A percentile compares a stretch with the other conserved stretches of the same genome.
These are phyloP conservation scores for Lepidium aucheri DNA, from an alignment of 345 rosid species.

Conservation along the genomic window DNA sequence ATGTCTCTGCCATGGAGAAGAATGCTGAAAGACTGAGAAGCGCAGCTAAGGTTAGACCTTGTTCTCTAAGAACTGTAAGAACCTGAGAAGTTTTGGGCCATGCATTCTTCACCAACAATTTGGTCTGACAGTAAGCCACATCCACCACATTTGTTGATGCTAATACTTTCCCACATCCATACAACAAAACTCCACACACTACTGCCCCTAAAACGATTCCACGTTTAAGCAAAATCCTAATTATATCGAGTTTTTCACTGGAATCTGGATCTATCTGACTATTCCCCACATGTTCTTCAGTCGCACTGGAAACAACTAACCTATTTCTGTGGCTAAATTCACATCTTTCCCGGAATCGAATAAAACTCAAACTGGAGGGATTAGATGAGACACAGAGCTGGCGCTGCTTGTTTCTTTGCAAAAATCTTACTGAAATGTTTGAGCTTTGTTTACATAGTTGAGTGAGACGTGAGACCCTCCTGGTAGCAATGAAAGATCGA, in stretches of 20 bases:
- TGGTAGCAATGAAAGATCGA: slow-evolving; percentile 18
- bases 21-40: slow-evolving; percentile 67
- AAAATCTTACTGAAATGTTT: slow-evolving; percentile 1
- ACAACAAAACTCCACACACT: slow-evolving; percentile 40
- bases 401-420: neutral
- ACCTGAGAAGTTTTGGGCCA: slow-evolving; percentile 62
- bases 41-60: slow-evolving; percentile 53
- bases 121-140: slow-evolving; percentile 46
- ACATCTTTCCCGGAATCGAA: neutral
- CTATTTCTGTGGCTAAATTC: slow-evolving; percentile 1
- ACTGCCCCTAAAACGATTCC: slow-evolving; percentile 49
- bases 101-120: slow-evolving; percentile 41
- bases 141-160: slow-evolving; percentile 48
- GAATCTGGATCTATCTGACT: slow-evolving; percentile 1
- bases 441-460: slow-evolving; percentile 11
- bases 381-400: slow-evolving; percentile 14
- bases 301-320: slow-evolving; percentile 4
- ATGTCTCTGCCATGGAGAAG: slow-evolving; percentile 87
- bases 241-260: slow-evolving; percentile 14
- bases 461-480: slow-evolving; percentile 17
- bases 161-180: slow-evolving; percentile 48
- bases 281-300: neutral
- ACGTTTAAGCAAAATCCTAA: slow-evolving; percentile 33
- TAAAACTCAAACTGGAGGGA: neutral
- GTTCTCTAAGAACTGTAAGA: slow-evolving; percentile 56